phyloP scores from a whole-genome alignment of 345 rosid species.

The Melastoma malabathricum region DNA sequence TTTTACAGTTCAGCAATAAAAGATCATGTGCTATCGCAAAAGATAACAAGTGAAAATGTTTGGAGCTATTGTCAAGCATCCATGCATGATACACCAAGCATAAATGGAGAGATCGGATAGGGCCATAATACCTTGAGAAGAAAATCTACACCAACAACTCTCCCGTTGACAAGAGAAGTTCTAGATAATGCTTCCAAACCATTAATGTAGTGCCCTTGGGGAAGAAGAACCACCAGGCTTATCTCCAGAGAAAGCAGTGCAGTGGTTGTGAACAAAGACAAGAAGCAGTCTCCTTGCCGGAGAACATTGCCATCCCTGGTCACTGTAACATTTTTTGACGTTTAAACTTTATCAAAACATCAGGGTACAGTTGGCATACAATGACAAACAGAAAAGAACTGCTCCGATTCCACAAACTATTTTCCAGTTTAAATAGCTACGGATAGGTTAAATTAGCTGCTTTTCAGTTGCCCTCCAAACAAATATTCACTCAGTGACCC shows the following conservation, averaged over 20 bases:
- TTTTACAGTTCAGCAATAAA: too few species aligned
- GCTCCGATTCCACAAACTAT: background rate
- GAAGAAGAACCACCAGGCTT: slow-evolving; percentile 83
- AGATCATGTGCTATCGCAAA: too few species aligned
- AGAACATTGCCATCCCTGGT: slow-evolving; percentile 78
- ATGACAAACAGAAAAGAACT: background rate
- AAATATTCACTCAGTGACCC: too few species aligned
- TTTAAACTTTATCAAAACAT: background rate
- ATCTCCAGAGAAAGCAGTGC: slow-evolving; percentile 87
- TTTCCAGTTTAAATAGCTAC: background rate
- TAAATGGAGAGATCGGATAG: background rate
- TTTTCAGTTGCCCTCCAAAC: too few species aligned
- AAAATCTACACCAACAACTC: slow-evolving; percentile 55
- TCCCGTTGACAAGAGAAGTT: slow-evolving; percentile 61
- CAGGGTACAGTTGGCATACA: background rate
- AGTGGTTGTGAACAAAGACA: slow-evolving; percentile 64
- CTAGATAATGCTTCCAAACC: slow-evolving; percentile 73
- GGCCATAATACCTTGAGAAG: slow-evolving; percentile 50
- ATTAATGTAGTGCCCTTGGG: slow-evolving; percentile 73
- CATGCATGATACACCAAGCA: background rate
- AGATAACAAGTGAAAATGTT: too few species aligned
- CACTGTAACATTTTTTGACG: background rate
- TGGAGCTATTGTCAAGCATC: background rate
- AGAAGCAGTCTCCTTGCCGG: slow-evolving; percentile 41
- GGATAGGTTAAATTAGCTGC: too few species aligned